These are phyloP conservation scores for Fomitopsis betulina DNA, from an alignment of 1,284 basidiomycete genomes.

Conservation along the genomic window DNA sequence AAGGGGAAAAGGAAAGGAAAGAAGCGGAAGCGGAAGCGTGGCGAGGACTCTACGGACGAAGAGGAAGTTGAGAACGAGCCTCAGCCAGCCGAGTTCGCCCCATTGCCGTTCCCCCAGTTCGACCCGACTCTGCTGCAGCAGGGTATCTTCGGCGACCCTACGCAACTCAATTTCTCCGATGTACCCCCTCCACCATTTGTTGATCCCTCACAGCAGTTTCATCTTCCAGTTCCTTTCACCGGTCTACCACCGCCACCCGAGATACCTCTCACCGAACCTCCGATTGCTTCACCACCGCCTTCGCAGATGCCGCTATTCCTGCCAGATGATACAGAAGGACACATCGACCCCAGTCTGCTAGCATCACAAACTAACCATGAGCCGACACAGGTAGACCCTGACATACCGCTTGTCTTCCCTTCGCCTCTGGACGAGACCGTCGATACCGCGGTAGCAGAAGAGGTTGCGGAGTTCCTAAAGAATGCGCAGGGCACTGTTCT, in stretches of 20 bases:
- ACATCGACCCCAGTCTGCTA: constrained; percentile 56
- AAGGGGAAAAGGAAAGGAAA: constrained; percentile 37
- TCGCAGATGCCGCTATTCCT: constrained; percentile 15
- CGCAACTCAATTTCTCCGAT: constrained; percentile 23
- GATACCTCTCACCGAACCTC: not conserved
- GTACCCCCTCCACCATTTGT: constrained; percentile 5
- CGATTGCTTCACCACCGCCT: not conserved
- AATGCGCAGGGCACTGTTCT: constrained; percentile 54
- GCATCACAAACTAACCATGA: constrained; percentile 16
- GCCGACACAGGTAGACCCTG: constrained; percentile 13
- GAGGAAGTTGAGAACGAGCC: constrained; percentile 18
- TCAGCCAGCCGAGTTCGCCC: constrained; percentile 12
- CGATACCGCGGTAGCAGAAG: constrained; percentile 54
- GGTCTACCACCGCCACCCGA: not conserved
- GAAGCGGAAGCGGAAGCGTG: constrained; percentile 30
- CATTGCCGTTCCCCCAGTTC: constrained; percentile 23
- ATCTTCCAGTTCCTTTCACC: constrained; percentile 20
- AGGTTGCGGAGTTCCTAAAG: constrained; percentile 60
- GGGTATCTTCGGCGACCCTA: constrained; percentile 39
- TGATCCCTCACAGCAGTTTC: not conserved
- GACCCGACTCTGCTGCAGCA: constrained; percentile 43
- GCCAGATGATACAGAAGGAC: constrained; percentile 14
- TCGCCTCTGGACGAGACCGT: constrained; percentile 41
- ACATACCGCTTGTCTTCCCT: constrained; percentile 11
- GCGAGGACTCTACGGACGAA: constrained; percentile 33